Base-by-base conservation (phyloP, 2,329 filamentous ascomycete species). In the Cordyceps cateniannulata region DNA sequence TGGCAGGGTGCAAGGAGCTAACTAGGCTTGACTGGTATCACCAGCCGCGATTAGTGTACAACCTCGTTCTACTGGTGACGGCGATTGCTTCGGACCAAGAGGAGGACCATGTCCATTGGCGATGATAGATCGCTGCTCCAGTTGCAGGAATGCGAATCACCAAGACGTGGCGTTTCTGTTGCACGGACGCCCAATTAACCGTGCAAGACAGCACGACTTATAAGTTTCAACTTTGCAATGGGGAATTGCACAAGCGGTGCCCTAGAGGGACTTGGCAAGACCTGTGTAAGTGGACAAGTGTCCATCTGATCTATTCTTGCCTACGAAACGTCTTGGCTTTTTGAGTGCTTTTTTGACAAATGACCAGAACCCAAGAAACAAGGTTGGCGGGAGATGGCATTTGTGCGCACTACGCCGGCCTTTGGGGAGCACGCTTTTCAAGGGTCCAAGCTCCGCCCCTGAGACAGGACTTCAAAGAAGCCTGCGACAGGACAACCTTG, bases 401-500 rank as follows among this genome's bases (percentile, higher is more conserved):
- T 22, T 44, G 47, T 32, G 24, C 48, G 6, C 35, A 44, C 38
- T 22, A 44, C 6, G 24, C 32, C 54, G 49, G 44, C 54, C 32
- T 57, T 14, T 24, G 44, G 12, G 10, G 18, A 57, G 25, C 56
- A 59, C 47, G 47, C 47, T 51, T 45, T 38, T 12, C 47, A 42
- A 58, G 56, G 56, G 56, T 51, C 56, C 56, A 59, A 40, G 56
- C 48, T 51, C 24, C 14, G 18, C 57, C 57, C 57, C 57, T 59
- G 57, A 59, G 57, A 59, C 57, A 59, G 5, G 22, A 47, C 20
- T 32, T 50, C 16, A 27, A 44, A 8, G 22, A 44, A 12, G 56
- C 18, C 48, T 59, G 56, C 56, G 56, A 59, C 56, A 45, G 24
- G 48, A 59, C 47, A 59, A 59, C 35, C 48, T 59, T 59, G 57